These are phyloP conservation scores for Dissophora globulifera DNA, from an alignment of 192 early-diverging fungal species.

Conservation along the genomic window DNA sequence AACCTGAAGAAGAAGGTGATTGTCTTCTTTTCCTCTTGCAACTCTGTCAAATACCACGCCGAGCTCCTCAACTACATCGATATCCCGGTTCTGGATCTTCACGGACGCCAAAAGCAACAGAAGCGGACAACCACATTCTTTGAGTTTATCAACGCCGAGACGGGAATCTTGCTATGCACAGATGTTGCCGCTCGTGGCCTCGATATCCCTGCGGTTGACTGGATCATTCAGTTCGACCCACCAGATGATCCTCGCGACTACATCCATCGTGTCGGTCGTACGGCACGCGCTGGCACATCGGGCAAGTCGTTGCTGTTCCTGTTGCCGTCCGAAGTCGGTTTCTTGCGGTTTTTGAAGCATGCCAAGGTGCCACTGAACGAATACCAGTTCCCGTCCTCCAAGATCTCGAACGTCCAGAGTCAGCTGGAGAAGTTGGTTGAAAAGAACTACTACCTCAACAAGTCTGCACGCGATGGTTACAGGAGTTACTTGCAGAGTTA, in stretches of 20 bases:
- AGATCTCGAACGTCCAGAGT: slow-evolving; percentile 97
- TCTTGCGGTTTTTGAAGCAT: slow-evolving; percentile 97
- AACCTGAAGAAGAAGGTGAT: slow-evolving; percentile 98
- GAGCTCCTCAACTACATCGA: slow-evolving; percentile 99
- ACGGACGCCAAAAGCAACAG: slow-evolving; percentile 96
- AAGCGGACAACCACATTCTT: slow-evolving; percentile 99
- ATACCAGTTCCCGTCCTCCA: slow-evolving; percentile 95
- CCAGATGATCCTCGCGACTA: slow-evolving; percentile 99
- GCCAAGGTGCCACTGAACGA: slow-evolving; percentile 99
- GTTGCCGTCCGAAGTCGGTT: slow-evolving; percentile 92
- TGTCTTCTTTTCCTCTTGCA: slow-evolving; percentile 98
- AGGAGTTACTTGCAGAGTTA: slow-evolving; percentile 97
- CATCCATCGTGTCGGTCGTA: slow-evolving; percentile 96
- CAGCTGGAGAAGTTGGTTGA: slow-evolving; percentile 95
- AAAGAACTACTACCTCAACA: slow-evolving; percentile 98
- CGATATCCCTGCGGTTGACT: slow-evolving; percentile 98
- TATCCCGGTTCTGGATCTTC: slow-evolving; percentile 97
- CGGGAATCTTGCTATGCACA: slow-evolving; percentile 94
- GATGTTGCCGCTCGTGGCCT: slow-evolving; percentile 98
- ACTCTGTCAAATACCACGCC: slow-evolving; percentile 97
- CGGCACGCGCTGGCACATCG: slow-evolving; percentile 89
- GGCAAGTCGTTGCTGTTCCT: slow-evolving; percentile 97
- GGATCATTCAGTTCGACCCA: slow-evolving; percentile 99
- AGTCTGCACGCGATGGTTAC: slow-evolving; percentile 95
- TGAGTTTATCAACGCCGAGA: slow-evolving; percentile 96